These are phyloP conservation scores for Aspergillus sojae DNA, from an alignment of 2,329 filamentous ascomycete species.

Conservation along the genomic window DNA sequence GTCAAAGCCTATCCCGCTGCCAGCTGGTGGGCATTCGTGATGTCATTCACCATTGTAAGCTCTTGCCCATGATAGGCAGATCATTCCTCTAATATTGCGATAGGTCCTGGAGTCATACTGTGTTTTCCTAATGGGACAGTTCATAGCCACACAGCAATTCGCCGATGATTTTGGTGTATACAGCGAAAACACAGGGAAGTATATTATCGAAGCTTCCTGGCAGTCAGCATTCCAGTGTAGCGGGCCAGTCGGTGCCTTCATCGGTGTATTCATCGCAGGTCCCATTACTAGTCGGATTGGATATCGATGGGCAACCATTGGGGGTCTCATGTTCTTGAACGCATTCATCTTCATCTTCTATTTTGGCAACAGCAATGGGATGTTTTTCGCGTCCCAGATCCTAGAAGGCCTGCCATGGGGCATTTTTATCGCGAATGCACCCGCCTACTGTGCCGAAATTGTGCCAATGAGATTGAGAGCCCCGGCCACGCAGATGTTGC, in stretches of 20 bases:
- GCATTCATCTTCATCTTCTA: slow-evolving; percentile 57
- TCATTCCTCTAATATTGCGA: too few species aligned
- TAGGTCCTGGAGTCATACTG: too few species aligned
- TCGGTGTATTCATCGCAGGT: slow-evolving; percentile 55
- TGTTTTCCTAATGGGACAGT: too few species aligned
- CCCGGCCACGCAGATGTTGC: too few species aligned
- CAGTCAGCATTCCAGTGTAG: slow-evolving; percentile 60
- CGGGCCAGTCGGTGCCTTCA: slow-evolving; percentile 56
- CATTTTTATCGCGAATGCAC: slow-evolving; percentile 67
- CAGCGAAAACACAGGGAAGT: too few species aligned
- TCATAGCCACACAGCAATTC: too few species aligned
- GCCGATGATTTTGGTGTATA: too few species aligned
- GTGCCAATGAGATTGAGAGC: too few species aligned
- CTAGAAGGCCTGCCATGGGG: slow-evolving; percentile 68
- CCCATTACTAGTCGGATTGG: slow-evolving; percentile 61
- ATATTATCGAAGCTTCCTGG: slow-evolving; percentile 55
- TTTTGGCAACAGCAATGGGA: slow-evolving; percentile 47
- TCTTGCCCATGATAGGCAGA: neutral
- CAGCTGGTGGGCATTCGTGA: slow-evolving; percentile 58
- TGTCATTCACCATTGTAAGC: slow-evolving; percentile 60
- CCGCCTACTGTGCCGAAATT: slow-evolving; percentile 40
- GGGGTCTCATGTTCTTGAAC: slow-evolving; percentile 55
- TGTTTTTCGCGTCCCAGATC: slow-evolving; percentile 58
- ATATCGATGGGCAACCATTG: slow-evolving; percentile 62
- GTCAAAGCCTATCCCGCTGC: slow-evolving; percentile 57